These are phyloP conservation scores for Yamadazyma dendronema DNA, from an alignment of 1,139 yeast genomes.

Conservation along the genomic window DNA sequence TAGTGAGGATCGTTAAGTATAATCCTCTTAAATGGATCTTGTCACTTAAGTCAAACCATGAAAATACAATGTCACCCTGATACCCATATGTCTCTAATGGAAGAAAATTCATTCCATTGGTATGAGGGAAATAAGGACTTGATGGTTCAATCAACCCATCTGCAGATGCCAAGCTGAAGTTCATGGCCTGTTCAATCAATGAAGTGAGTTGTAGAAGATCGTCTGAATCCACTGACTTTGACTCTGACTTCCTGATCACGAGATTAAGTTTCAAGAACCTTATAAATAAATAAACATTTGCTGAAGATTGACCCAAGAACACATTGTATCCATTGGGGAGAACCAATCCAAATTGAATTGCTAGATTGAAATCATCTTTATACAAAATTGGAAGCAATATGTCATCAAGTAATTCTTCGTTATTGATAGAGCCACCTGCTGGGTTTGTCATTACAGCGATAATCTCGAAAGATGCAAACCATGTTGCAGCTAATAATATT, in stretches of 20 bases:
- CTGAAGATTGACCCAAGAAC: conserved; percentile 16
- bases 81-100: conserved; percentile 18
- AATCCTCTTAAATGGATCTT: conserved; percentile 17
- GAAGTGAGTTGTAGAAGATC: conserved; percentile 13
- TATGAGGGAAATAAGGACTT: conserved; percentile 16
- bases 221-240: conserved; percentile 10
- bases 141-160: conserved; percentile 13
- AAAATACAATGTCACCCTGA: conserved; percentile 13
- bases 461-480: conserved; percentile 21
- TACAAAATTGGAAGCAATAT: conserved; percentile 16
- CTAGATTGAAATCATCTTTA: conserved; percentile 23
- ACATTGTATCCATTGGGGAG: conserved; percentile 17
- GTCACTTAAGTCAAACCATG: conserved; percentile 19
- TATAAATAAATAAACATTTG: conserved; percentile 13
- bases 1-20: conserved; percentile 14
- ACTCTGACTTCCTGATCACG: conserved; percentile 9
- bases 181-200: conserved; percentile 13
- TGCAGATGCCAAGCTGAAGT: conserved; percentile 12
- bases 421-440: conserved; percentile 17
- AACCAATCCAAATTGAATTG: conserved; percentile 17
- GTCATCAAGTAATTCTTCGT: conserved; percentile 14
- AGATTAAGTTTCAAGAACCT: conserved; percentile 14
- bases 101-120: conserved; percentile 15
- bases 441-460: conserved; percentile 20
- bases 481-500: conserved; percentile 17